Conservation (phyloP, 2,329 filamentous ascomycete genomes). For the Botrytis porri region DNA sequence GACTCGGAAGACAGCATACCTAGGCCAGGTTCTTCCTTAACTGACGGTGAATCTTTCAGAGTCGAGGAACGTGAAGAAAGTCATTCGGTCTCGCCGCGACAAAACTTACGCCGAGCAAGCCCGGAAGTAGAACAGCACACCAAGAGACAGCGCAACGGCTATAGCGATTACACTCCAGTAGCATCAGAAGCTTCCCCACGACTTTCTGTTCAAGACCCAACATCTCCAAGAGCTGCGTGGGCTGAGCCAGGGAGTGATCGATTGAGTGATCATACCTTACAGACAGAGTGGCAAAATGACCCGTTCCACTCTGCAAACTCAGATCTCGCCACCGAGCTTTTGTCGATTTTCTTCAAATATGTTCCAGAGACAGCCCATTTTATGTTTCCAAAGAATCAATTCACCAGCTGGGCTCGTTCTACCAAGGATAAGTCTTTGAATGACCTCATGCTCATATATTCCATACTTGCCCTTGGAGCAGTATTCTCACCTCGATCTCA, state of each 20-base stretch:
- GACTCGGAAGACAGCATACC: constrained; percentile 34
- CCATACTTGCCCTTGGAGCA: constrained; percentile 55
- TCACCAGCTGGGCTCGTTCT: constrained; percentile 52
- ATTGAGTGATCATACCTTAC: constrained; percentile 24
- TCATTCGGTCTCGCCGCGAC: constrained; percentile 34
- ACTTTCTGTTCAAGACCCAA: constrained; percentile 27
- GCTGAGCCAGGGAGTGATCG: constrained; percentile 23
- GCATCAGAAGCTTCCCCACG: constrained; percentile 36
- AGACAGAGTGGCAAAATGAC: constrained; percentile 42
- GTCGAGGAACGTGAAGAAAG: constrained; percentile 32
- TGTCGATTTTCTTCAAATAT: constrained; percentile 56
- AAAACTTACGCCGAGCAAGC: constrained; percentile 28
- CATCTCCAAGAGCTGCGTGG: constrained; percentile 29
- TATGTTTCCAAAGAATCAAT: constrained; percentile 54
- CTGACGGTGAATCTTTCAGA: constrained; percentile 34
- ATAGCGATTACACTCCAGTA: constrained; percentile 36
- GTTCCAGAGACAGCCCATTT: constrained; percentile 53
- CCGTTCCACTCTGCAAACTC: constrained; percentile 49
- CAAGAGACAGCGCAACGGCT: constrained; percentile 37
- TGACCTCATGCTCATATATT: constrained; percentile 60
- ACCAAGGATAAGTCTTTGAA: constrained; percentile 47
- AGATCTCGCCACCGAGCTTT: constrained; percentile 48
- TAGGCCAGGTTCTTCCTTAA: constrained; percentile 34
- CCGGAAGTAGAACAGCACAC: constrained; percentile 34
- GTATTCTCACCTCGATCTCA: constrained; percentile 50